phyloP scores from a whole-genome alignment of 2,329 filamentous ascomycete species.

The Cladophialophora exuberans region DNA sequence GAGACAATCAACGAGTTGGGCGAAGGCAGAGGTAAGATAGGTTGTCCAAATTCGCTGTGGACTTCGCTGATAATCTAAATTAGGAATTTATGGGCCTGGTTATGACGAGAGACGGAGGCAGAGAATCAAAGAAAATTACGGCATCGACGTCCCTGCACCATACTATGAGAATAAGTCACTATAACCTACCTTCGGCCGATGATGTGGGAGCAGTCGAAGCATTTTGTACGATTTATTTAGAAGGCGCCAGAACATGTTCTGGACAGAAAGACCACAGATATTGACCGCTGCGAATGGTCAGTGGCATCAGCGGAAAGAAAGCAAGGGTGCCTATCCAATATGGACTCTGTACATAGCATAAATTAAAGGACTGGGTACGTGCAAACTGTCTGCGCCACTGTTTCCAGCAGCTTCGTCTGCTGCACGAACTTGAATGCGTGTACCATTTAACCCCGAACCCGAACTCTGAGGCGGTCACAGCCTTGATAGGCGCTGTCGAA shows the following conservation, averaged over 20 bases:
- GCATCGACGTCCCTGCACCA: constrained; percentile 76
- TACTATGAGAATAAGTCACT: constrained; percentile 33
- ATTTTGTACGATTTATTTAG: too few relatives aligned
- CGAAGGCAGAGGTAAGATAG: constrained; percentile 75
- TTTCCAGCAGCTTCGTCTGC: too few relatives aligned
- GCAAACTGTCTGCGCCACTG: too few relatives aligned
- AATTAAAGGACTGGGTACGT: too few relatives aligned
- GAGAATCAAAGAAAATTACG: constrained; percentile 83
- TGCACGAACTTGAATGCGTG: too few relatives aligned
- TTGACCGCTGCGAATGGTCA: too few relatives aligned
- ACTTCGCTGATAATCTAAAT: constrained; percentile 20
- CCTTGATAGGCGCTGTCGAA: background rate
- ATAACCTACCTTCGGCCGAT: background rate
- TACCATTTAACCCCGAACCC: background rate
- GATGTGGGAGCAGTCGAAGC: too few relatives aligned
- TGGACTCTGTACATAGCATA: too few relatives aligned
- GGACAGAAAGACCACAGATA: too few relatives aligned
- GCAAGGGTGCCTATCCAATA: too few relatives aligned
- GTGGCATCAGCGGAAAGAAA: too few relatives aligned
- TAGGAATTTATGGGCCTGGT: constrained; percentile 78
- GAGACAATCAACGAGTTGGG: constrained; percentile 81
- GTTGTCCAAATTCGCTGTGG: background rate
- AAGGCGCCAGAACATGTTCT: too few relatives aligned
- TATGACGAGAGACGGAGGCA: constrained; percentile 83
- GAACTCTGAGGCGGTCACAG: background rate